Evolutionary conservation across 2,329 filamentous ascomycete species (phyloP).

Genomic region (Tolypocladium inflatum): DNA sequence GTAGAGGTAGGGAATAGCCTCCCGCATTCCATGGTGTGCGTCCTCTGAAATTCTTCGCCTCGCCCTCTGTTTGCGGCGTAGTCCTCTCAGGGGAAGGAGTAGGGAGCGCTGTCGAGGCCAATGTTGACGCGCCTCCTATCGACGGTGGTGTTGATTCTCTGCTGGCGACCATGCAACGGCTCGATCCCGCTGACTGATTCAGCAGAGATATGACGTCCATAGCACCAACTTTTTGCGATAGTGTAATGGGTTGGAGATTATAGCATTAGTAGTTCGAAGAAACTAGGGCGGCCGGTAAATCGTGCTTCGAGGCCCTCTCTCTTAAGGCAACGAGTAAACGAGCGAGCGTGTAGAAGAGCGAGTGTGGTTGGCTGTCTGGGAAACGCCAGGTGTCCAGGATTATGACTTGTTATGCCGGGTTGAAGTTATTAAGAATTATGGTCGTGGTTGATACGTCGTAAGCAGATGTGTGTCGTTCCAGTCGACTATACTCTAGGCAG

Average conservation of each 20-base stretch:
- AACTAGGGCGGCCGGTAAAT: not conserved
- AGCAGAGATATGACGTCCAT: constrained; percentile 34
- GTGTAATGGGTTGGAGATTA: not conserved
- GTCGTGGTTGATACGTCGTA: not conserved
- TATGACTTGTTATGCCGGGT: not conserved
- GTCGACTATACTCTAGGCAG: not conserved
- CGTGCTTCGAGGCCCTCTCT: not conserved
- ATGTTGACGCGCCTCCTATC: not conserved
- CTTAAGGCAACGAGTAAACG: not conserved
- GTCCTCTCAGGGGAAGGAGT: constrained; percentile 24
- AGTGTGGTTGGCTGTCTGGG: not conserved
- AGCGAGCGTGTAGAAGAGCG: not conserved
- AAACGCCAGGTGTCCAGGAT: not conserved
- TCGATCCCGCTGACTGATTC: constrained; percentile 21
- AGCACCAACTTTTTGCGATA: not conserved
- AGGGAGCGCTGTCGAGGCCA: constrained; percentile 12
- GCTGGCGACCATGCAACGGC: not conserved
- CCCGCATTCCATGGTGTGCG: constrained; percentile 43
- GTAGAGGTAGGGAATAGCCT: constrained; percentile 36
- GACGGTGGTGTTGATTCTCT: constrained; percentile 7
- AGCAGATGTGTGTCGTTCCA: not conserved
- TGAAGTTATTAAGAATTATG: not conserved
- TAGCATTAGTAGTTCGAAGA: not conserved
- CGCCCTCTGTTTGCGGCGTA: constrained; percentile 12
- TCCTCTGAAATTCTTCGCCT: constrained; percentile 11